A percentile compares a stretch with the other conserved stretches of the same genome.
These are phyloP conservation scores for Plasmodium sp. DNA, from an alignment of 169 alveolate species.

Conservation along the genomic window DNA sequence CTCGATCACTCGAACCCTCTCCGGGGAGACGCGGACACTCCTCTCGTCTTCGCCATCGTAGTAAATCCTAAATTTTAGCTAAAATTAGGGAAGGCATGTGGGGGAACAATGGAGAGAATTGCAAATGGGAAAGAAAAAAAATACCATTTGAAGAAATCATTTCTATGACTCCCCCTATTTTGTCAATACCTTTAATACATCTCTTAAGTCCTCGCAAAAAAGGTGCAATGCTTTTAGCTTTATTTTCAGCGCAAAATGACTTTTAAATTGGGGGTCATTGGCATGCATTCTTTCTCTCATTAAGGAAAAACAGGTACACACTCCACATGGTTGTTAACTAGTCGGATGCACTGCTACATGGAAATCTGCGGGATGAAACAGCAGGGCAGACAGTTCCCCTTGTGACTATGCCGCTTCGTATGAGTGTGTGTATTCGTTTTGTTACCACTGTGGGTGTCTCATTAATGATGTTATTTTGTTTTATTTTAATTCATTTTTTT, in stretches of 20 bases:
- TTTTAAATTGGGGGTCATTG: neutral
- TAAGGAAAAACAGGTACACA: neutral
- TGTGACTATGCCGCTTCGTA: neutral
- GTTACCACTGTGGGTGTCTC: neutral
- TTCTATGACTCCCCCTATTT: neutral
- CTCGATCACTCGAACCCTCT: constrained; percentile 22
- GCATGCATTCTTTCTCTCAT: constrained; percentile 17
- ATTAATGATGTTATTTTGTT: neutral
- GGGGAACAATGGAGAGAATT: neutral
- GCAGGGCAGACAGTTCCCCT: neutral
- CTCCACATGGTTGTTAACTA: neutral
- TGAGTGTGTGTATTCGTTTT: neutral
- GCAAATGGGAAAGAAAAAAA: neutral
- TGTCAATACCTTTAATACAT: constrained; percentile 6
- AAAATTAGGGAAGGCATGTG: neutral
- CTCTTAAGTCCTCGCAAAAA: neutral
- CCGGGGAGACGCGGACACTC: neutral
- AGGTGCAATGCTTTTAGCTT: constrained; percentile 40
- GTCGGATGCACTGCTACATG: neutral
- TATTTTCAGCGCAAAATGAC: constrained; percentile 45
- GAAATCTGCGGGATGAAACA: neutral
- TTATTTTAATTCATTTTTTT: neutral
- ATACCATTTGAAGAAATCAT: neutral
- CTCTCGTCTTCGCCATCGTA: constrained; percentile 53
- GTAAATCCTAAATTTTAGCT: constrained; percentile 25